Conservation (phyloP, 2,329 filamentous ascomycete genomes). For the Hypoxylon sp. region DNA sequence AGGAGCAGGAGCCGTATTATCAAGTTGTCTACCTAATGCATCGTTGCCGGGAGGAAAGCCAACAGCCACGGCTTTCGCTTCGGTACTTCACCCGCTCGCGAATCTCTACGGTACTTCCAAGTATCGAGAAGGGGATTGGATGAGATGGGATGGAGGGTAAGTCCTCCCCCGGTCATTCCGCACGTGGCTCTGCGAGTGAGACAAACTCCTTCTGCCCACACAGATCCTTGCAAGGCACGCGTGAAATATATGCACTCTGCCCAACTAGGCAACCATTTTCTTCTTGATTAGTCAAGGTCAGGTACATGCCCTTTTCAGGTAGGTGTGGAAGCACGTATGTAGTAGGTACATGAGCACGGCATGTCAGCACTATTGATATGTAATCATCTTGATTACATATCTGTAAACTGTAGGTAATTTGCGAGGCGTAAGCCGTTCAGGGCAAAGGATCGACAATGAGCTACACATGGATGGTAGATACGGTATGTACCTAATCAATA, state of each 20-base stretch:
- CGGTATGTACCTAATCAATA: conserved; percentile 21
- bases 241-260: conserved; percentile 36
- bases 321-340: conserved; percentile 5
- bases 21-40: conserved; percentile 9
- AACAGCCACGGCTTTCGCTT: conserved; percentile 19
- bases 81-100: conserved; percentile 15
- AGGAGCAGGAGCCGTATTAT: conserved; percentile 8
- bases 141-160: conserved; percentile 8
- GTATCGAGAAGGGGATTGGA: conserved; percentile 10
- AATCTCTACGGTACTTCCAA: conserved; percentile 21
- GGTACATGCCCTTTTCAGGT: conserved; percentile 20
- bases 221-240: conserved; percentile 32
- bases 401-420: conserved; percentile 28
- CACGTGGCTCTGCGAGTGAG: conserved; percentile 42
- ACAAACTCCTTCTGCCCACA: conserved; percentile 21
- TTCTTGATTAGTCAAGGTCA: conserved; percentile 29
- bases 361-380: conserved; percentile 24
- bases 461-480: conserved; percentile 1
- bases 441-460: conserved; percentile 26
- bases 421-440: conserved; percentile 22
- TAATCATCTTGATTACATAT: conserved; percentile 29
- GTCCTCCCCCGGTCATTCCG: conserved; percentile 29
- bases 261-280: conserved; percentile 29
- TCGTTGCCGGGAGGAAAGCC: conserved; percentile 6
- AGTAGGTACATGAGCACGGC: not conserved